Base-by-base conservation (phyloP, 2,329 filamentous ascomycete species). In the Penicillium sp. region DNA sequence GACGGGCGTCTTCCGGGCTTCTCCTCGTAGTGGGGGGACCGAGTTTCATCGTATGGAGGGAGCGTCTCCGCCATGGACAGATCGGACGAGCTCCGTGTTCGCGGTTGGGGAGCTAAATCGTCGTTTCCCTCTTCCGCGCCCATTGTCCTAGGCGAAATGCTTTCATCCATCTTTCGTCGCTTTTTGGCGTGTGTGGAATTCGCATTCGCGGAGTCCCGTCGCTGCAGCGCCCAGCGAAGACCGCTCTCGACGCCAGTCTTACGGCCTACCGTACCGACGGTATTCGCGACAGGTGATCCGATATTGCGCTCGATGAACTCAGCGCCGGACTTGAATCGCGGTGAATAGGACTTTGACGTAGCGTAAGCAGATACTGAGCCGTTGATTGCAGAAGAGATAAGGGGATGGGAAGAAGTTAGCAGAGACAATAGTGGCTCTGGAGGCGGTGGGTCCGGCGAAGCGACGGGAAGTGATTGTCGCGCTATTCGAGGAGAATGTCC, bases 251-350 rank as follows among this genome's bases (percentile, higher is more conserved):
- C 89, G 56, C 93, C 93, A 0, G 93, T 96, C 30, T 87, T 86
- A 29, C 90, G 84, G 29, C 91, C 88, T 6, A 96, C 89, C 0
- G 85, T 89, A 13, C 90, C 89, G 29, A 96, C 89, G 0, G 90
- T 94, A 67, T 90, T 94, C 48, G 90, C 90, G 48, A 97, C 85
- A 1, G 91, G 91, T 1, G 88, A 79, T 11, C 82, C 90, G 47
- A 96, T 84, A 62, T 90, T 93, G 43, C 90, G 87, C 72, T 97
- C 93, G 18, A 97, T 86, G 65, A 95, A 91, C 70, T 96, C 91
- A 45, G 90, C 93, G 57, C 91, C 85, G n/a, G 89, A 89, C 71
- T 90, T 91, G 69, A 97, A 90, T 2, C 89, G 84, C 0, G 93
- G 91, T 1, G 91, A 95, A 66, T 93, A 95, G 62, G 92, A 90